Percentiles rank a stretch among this genome's conserved stretches.
phyloP scores from a whole-genome alignment of 768 basidiomycete species.

The Pulveroboletus sp. region DNA sequence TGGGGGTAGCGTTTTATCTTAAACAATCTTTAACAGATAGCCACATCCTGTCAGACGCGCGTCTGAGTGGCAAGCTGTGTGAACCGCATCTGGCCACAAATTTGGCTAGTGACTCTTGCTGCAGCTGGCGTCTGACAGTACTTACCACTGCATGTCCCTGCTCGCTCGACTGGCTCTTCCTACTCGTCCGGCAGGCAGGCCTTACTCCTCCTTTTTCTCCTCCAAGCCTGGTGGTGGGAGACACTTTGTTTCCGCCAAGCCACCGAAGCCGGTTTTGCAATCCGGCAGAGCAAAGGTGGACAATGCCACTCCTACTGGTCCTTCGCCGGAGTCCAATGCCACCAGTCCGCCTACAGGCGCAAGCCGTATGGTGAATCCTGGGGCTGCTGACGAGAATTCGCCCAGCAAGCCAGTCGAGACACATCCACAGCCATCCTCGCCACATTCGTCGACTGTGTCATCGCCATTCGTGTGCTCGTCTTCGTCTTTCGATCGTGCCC shows the following conservation, averaged over 20 bases:
- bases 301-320: conserved; percentile 35
- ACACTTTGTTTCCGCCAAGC: conserved; percentile 71
- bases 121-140: no score
- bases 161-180: conserved; percentile 47
- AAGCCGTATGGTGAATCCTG: conserved; percentile 13
- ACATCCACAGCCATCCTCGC: conserved; percentile 16
- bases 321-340: conserved; percentile 27
- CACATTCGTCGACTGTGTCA: conserved; percentile 13
- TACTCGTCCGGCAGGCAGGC: conserved; percentile 46
- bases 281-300: conserved; percentile 38
- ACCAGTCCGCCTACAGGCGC: conserved; percentile 14
- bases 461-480: conserved; percentile 13
- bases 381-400: conserved; percentile 26
- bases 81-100: background rate
- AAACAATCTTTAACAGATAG: no score
- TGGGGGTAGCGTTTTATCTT: background rate
- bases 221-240: conserved; percentile 72
- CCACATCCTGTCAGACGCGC: no score
- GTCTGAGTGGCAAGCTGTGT: conserved; percentile 6
- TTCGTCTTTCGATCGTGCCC: conserved; percentile 12
- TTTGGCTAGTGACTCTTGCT: no score
- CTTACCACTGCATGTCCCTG: conserved; percentile 43
- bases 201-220: conserved; percentile 78
- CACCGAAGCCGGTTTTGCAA: conserved; percentile 45
- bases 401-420: conserved; percentile 23